Conservation (phyloP, 2,329 filamentous ascomycete genomes). For the Penicillium palitans region DNA sequence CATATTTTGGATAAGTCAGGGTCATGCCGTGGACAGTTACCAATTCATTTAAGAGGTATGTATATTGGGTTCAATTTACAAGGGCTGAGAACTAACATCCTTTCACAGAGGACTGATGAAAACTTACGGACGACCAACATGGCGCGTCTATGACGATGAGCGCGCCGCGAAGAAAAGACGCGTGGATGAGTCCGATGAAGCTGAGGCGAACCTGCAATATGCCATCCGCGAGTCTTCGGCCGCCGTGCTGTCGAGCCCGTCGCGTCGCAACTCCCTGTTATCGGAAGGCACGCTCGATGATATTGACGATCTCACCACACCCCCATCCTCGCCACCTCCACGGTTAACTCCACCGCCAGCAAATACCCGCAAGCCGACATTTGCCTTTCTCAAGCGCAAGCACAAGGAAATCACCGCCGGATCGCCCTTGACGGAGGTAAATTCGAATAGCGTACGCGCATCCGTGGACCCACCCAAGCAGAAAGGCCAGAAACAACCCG, state of each 20-base stretch:
- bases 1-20: constrained; percentile 19
- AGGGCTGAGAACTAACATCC: neutral
- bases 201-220: constrained; percentile 49
- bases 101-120: constrained; percentile 52
- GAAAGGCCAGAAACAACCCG: constrained; percentile 30
- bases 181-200: constrained; percentile 45
- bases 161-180: constrained; percentile 49
- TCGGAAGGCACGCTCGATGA: constrained; percentile 47
- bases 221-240: constrained; percentile 51
- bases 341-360: constrained; percentile 45
- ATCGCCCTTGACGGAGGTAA: constrained; percentile 48
- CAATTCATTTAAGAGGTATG: constrained; percentile 53
- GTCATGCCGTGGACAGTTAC: constrained; percentile 53
- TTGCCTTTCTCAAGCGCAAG: constrained; percentile 53
- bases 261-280: constrained; percentile 48
- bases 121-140: constrained; percentile 50
- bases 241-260: constrained; percentile 48
- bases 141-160: constrained; percentile 51
- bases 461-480: constrained; percentile 43
- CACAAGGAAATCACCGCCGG: constrained; percentile 34
- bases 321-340: constrained; percentile 55
- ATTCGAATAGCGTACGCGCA: constrained; percentile 45
- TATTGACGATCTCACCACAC: constrained; percentile 46
- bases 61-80: neutral
- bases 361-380: constrained; percentile 51